Conservation (phyloP, 139 green algal genomes). For the Closterium sp. region DNA sequence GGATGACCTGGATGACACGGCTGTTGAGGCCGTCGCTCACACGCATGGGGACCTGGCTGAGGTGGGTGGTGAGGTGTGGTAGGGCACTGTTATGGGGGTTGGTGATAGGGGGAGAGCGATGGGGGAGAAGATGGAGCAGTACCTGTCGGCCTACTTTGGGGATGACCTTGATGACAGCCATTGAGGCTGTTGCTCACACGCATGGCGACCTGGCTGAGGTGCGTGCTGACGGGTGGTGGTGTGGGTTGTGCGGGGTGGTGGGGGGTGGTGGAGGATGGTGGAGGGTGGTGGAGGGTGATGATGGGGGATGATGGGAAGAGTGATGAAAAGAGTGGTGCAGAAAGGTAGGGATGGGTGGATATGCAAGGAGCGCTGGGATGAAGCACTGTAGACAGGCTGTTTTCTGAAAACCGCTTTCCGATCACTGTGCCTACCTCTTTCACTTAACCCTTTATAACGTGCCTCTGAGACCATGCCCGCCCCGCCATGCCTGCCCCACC, state of each 20-base stretch:
- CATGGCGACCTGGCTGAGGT: conserved; percentile 29
- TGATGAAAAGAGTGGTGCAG: background rate
- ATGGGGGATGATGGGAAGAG: background rate
- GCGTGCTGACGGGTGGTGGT: background rate
- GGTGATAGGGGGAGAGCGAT: no score
- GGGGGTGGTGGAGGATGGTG: background rate
- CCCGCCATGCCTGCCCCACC: background rate
- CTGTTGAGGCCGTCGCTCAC: no score
- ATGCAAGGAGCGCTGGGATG: background rate
- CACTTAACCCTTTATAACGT: background rate
- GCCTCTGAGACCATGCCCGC: background rate
- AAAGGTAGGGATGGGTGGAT: background rate
- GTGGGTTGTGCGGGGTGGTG: background rate
- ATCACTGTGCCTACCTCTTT: background rate
- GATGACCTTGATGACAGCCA: conserved; percentile 60
- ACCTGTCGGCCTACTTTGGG: conserved; percentile 78
- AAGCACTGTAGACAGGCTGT: background rate
- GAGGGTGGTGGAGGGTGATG: background rate
- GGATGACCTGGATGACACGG: no score
- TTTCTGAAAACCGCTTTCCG: background rate
- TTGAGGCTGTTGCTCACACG: conserved; percentile 38
- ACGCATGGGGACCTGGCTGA: no score
- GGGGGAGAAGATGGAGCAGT: conserved; percentile 58
- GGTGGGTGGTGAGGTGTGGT: no score
- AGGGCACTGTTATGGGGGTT: no score